Base-by-base conservation (phyloP, 2,329 filamentous ascomycete genomes). In the Nigrospora osmanthi region DNA sequence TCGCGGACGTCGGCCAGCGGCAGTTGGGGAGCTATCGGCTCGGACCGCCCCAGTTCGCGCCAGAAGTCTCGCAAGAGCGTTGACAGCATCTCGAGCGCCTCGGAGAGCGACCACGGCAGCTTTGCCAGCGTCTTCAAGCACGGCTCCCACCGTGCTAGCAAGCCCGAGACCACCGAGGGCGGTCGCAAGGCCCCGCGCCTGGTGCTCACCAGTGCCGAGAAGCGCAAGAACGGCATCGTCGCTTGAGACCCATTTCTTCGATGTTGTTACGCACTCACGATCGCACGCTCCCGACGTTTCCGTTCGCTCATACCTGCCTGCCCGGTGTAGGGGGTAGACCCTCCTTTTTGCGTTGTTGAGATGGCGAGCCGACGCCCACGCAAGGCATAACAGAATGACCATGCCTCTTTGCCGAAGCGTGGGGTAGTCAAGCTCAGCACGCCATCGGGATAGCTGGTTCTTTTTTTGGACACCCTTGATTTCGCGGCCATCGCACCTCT, bases 121-220 rank as follows among this genome's bases (percentile, higher is more conserved):
- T 84, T 83, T 58, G 80, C 80, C 47, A 78, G 78, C 45, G 74
- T 83, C 23, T 81, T 83, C 60, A 83, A 83, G 71, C 76, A 80
- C 45, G 72, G 71, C 48, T 62, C 69, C 55, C 65, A 73, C 61
- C 64, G 72, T 60, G 64, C 68, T 40, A 64, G 71, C 67, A 76
- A 81, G 62, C 66, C 77, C 51, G 74, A 81, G 56, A 70, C 69
- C 36, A 65, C 67, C 42, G 75, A 78, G 52, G 73, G 76, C 47
- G 81, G 88, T 67, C 87, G 89, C 67, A 90, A 85, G 73, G 86
- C 85, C 55, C 85, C 89, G 44, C 85, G 89, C 75, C 80, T 95
- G 60, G 85, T 96, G 54, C 77, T 96, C 54, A 90, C 87, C 54
- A 90, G 83, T 63, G 85, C 83, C 50, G 89, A 95, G 73, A 95